Evolutionary conservation across 306 rosid species (phyloP).

Genomic region (Fragaria nilgerrensis): DNA sequence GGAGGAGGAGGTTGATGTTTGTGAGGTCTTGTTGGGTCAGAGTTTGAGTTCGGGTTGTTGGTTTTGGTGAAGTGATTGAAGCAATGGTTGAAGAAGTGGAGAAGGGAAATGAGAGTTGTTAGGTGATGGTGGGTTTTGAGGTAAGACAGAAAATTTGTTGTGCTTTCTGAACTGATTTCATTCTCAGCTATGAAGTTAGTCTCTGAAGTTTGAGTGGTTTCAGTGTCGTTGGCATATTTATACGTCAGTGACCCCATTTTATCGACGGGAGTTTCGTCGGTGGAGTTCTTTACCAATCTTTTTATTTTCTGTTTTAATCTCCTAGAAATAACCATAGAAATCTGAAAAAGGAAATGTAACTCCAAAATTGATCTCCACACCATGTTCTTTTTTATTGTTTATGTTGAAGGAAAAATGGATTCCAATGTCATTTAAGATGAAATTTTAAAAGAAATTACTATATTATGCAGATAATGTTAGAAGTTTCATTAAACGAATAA

Average conservation of each 20-base stretch:
- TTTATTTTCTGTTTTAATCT: too few species aligned
- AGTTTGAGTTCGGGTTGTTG: not conserved
- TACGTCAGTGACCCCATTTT: not conserved
- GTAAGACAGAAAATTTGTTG: constrained; percentile 3
- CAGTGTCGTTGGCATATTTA: not conserved
- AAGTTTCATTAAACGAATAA: too few species aligned
- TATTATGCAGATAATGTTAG: too few species aligned
- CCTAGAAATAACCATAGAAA: too few species aligned
- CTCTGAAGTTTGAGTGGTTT: not conserved
- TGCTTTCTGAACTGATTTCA: constrained; percentile 9
- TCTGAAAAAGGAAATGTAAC: too few species aligned
- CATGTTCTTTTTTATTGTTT: too few species aligned
- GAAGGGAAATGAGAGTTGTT: constrained; percentile 4
- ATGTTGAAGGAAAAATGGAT: too few species aligned
- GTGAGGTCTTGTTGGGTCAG: constrained; percentile 39
- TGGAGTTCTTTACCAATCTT: not conserved
- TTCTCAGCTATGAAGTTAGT: not conserved
- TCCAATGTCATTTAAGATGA: too few species aligned
- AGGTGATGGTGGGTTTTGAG: constrained; percentile 6
- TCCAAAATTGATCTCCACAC: too few species aligned
- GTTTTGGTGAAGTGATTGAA: constrained; percentile 1
- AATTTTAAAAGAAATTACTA: too few species aligned
- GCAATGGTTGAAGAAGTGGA: constrained; percentile 8
- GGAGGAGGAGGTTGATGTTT: constrained; percentile 50
- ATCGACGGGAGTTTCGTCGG: not conserved